Conservation (phyloP, 1,139 yeast species). For the Saccharomycopsis crataegensis region DNA sequence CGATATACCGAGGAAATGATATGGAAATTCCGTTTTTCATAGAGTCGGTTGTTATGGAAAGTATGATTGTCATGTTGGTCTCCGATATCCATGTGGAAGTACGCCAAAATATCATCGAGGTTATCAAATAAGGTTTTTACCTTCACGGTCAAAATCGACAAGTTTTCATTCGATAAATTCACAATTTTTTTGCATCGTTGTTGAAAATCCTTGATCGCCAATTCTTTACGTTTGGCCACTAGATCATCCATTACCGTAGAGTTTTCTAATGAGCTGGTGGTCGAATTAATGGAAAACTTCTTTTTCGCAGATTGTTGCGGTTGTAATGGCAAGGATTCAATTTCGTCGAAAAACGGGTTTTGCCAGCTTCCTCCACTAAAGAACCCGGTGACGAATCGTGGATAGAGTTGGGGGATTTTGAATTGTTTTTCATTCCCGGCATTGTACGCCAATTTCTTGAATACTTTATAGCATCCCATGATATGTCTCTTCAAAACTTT, state of each 20-base stretch:
- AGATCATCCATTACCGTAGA: not conserved
- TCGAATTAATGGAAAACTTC: not conserved
- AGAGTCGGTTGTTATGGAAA: constrained; percentile 20
- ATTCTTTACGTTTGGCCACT: constrained; percentile 11
- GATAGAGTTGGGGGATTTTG: constrained; percentile 55
- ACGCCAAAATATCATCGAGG: constrained; percentile 36
- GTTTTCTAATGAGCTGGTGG: not conserved
- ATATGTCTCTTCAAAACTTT: constrained; percentile 15
- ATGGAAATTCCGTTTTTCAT: constrained; percentile 46
- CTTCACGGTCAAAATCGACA: constrained; percentile 32
- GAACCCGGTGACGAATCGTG: constrained; percentile 56
- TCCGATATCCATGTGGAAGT: constrained; percentile 26
- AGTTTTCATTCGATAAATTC: constrained; percentile 44
- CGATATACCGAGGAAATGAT: constrained; percentile 48
- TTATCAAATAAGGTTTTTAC: constrained; percentile 35
- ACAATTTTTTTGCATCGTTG: constrained; percentile 32
- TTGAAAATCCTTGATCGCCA: constrained; percentile 22
- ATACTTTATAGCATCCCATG: constrained; percentile 9
- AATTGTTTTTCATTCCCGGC: constrained; percentile 28
- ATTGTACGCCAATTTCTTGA: constrained; percentile 2
- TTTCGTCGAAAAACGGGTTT: constrained; percentile 50
- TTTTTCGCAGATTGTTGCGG: too few species aligned
- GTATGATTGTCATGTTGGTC: not conserved
- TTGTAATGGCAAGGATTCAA: not conserved
- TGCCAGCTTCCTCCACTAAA: constrained; percentile 73